Evolutionary conservation across 2,329 filamentous ascomycete genomes (phyloP).

Genomic region (Coleophoma crateriformis): DNA sequence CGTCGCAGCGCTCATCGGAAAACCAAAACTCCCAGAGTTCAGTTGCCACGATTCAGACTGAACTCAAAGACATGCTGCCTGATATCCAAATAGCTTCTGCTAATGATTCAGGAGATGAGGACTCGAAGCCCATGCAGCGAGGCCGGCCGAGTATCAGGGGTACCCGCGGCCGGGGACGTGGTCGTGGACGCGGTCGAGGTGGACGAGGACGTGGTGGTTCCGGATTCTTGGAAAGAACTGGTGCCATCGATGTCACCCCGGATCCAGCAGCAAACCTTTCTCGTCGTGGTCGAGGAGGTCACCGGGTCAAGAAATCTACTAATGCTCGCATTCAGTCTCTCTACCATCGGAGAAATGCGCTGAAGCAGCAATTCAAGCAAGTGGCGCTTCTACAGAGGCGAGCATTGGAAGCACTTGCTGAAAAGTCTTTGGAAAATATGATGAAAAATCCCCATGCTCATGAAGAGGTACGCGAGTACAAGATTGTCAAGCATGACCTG

Average conservation of each 20-base stretch:
- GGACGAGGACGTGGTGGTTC: not conserved
- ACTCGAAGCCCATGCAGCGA: conserved; percentile 1
- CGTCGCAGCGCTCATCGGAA: not conserved
- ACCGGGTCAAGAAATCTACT: conserved; percentile 20
- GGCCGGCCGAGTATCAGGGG: conserved; percentile 3
- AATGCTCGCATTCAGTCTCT: conserved; percentile 21
- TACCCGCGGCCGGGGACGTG: conserved; percentile 17
- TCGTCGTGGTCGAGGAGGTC: conserved; percentile 12
- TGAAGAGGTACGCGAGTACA: conserved; percentile 21
- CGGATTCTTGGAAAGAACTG: not conserved
- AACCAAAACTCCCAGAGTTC: conserved; percentile 2
- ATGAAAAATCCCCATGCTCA: conserved; percentile 18
- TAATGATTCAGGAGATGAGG: conserved; percentile 6
- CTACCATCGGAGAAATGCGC: conserved; percentile 19
- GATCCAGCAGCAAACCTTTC: conserved; percentile 1
- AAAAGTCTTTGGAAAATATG: conserved; percentile 19
- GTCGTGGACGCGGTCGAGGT: conserved; percentile 2
- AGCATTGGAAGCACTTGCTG: conserved; percentile 17
- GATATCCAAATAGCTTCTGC: conserved; percentile 7
- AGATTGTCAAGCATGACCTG: conserved; percentile 13
- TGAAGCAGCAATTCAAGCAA: conserved; percentile 21
- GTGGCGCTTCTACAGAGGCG: conserved; percentile 16
- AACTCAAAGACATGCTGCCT: conserved; percentile 2
- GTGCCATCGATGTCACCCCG: not conserved
- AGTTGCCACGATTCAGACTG: not conserved